A percentile compares a stretch with the other conserved stretches of the same genome.
Evolutionary conservation across 176 grass and related monocot species (phyloP).

Genomic region (Dendrocalamus sinicus): DNA sequence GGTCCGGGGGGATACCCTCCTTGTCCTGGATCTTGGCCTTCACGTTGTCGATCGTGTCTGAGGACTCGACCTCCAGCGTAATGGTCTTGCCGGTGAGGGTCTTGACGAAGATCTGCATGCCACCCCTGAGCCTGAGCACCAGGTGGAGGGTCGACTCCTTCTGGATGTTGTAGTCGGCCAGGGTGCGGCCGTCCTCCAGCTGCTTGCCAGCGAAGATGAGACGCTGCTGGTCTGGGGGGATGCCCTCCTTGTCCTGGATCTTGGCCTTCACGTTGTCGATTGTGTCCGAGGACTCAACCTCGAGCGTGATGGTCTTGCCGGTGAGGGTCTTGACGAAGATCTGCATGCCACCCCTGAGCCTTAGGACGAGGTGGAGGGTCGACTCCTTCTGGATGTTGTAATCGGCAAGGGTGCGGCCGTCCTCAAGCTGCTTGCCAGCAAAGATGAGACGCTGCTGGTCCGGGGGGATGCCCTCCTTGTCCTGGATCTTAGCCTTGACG

Average conservation of each 20-base stretch:
- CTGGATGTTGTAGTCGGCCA: constrained; percentile 77
- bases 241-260: constrained; percentile 92
- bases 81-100: constrained; percentile 78
- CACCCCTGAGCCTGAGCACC: constrained; percentile 52
- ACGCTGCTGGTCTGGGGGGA: constrained; percentile 75
- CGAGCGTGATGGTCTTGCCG: constrained; percentile 77
- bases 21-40: constrained; percentile 85
- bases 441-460: constrained; percentile 81
- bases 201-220: constrained; percentile 78
- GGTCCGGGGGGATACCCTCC: constrained; percentile 75
- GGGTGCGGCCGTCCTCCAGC: constrained; percentile 63
- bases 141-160: constrained; percentile 82
- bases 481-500: constrained; percentile 72
- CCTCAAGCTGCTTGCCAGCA: constrained; percentile 68
- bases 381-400: constrained; percentile 87
- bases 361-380: constrained; percentile 36
- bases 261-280: constrained; percentile 79
- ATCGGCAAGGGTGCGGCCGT: constrained; percentile 48
- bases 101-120: constrained; percentile 73
- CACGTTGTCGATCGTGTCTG: constrained; percentile 67
- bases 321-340: constrained; percentile 86
- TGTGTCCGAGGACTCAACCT: constrained; percentile 69
- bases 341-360: constrained; percentile 59
- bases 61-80: constrained; percentile 57
- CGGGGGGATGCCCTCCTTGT: constrained; percentile 73